Conservation (phyloP, 2,329 filamentous ascomycete genomes). For the Botrytis galanthina region DNA sequence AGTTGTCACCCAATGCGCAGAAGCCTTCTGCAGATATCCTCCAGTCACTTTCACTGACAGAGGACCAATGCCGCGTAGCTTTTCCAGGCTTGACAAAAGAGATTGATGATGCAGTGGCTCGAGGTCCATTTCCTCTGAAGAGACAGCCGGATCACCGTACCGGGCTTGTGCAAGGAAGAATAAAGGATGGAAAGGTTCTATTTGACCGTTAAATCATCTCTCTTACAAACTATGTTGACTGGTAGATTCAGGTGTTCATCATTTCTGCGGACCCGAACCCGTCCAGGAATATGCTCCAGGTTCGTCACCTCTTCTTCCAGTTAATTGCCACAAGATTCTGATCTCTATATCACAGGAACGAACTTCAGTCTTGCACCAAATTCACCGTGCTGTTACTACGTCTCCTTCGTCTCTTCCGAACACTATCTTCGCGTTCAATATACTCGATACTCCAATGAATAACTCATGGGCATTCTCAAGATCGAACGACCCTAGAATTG, state of each 20-base stretch:
- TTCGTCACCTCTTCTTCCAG: conserved; percentile 30
- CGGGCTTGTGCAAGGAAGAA: conserved; percentile 45
- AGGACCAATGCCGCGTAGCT: conserved; percentile 43
- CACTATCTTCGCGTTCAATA: conserved; percentile 52
- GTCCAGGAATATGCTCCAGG: conserved; percentile 44
- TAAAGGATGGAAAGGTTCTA: conserved; percentile 44
- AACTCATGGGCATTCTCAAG: conserved; percentile 49
- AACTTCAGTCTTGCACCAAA: conserved; percentile 51
- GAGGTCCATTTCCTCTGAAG: conserved; percentile 46
- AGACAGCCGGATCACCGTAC: conserved; percentile 38
- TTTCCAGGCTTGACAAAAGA: conserved; percentile 50
- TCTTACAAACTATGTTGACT: not conserved
- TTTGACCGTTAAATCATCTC: not conserved
- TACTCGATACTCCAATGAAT: conserved; percentile 49
- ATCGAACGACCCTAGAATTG: conserved; percentile 41
- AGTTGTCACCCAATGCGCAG: not conserved
- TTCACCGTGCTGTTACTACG: conserved; percentile 52
- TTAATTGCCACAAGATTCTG: conserved; percentile 16
- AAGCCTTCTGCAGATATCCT: conserved; percentile 1
- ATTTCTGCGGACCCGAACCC: conserved; percentile 45
- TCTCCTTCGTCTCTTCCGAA: conserved; percentile 48
- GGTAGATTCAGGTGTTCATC: conserved; percentile 43
- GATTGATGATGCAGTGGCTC: conserved; percentile 46
- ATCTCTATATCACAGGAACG: conserved; percentile 42
- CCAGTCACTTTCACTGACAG: conserved; percentile 38